These are phyloP conservation scores for Lactarius evosmus DNA, from an alignment of 768 basidiomycete species.

Conservation along the genomic window DNA sequence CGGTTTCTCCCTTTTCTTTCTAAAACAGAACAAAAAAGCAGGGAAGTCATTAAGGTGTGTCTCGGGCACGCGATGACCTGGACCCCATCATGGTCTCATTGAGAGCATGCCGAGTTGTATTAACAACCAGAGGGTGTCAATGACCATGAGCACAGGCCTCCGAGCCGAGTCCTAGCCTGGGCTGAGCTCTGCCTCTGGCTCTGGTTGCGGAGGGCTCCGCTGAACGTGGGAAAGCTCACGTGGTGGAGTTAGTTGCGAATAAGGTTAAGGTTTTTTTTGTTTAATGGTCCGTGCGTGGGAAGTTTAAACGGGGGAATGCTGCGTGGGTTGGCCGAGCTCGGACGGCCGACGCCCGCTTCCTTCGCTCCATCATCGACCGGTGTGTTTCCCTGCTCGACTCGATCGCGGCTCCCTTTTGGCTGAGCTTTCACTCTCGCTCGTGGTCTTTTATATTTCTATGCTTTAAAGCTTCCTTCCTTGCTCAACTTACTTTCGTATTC, in stretches of 20 bases:
- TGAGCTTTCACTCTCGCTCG: constrained; percentile 35
- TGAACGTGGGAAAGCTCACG: constrained; percentile 21
- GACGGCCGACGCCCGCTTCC: constrained; percentile 31
- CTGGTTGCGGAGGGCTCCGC: constrained; percentile 2
- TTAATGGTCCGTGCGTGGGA: constrained; percentile 30
- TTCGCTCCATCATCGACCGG: constrained; percentile 31
- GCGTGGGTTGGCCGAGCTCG: constrained; percentile 30
- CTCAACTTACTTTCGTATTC: constrained; percentile 11
- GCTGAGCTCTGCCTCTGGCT: background rate
- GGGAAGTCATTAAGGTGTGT: background rate
- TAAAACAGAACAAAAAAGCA: background rate
- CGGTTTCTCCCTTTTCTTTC: background rate
- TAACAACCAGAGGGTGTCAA: constrained; percentile 9
- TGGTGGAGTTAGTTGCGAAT: constrained; percentile 5
- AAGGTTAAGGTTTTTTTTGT: constrained; percentile 31
- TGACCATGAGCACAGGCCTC: background rate
- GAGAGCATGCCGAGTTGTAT: constrained; percentile 12
- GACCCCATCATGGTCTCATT: constrained; percentile 9
- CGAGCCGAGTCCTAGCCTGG: background rate
- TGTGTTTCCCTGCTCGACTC: constrained; percentile 28
- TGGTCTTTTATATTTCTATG: constrained; percentile 32
- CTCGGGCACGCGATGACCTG: constrained; percentile 8
- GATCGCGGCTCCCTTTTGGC: constrained; percentile 37
- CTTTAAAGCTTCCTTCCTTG: constrained; percentile 17
- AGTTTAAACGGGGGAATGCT: constrained; percentile 25